Conservation (phyloP, 257 asterid species). For the Fraxinus excelsior region DNA sequence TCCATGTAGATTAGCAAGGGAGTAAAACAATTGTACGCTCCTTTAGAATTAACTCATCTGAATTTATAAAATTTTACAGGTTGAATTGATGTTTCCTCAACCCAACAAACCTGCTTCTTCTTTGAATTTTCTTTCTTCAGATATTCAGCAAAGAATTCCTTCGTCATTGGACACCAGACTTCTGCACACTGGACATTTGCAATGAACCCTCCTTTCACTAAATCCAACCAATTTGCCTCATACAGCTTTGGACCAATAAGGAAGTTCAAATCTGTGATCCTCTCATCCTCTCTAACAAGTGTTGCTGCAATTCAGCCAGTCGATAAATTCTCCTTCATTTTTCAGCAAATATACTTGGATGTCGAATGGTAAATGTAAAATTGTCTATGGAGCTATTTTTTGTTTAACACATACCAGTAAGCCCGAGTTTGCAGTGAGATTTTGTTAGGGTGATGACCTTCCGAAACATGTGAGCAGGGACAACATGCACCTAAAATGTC, state of each 20-base stretch:
- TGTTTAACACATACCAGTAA: constrained; percentile 61
- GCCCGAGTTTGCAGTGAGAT: constrained; percentile 97
- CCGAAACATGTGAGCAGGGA: constrained; percentile 99
- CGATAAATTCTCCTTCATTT: constrained; percentile 9
- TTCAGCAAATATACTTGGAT: constrained; percentile 17
- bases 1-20: background rate
- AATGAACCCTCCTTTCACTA: constrained; percentile 96
- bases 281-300: constrained; percentile 99
- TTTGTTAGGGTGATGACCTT: constrained; percentile 93
- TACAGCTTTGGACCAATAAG: constrained; percentile 98
- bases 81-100: constrained; percentile 7
- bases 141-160: constrained; percentile 96
- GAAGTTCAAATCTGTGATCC: constrained; percentile 94
- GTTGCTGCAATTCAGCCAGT: constrained; percentile 70
- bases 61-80: background rate
- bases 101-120: constrained; percentile 78
- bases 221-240: constrained; percentile 99
- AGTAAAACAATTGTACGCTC: background rate
- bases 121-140: constrained; percentile 89
- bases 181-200: constrained; percentile 99
- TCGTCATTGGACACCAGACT: constrained; percentile 99
- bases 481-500: constrained; percentile 84
- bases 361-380: background rate
- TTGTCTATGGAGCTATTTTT: background rate
- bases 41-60: background rate